A percentile compares a stretch with the other conserved stretches of the same genome.
These are phyloP conservation scores for Candida nonsorbophila DNA, from an alignment of 805 yeast genomes.

Conservation along the genomic window DNA sequence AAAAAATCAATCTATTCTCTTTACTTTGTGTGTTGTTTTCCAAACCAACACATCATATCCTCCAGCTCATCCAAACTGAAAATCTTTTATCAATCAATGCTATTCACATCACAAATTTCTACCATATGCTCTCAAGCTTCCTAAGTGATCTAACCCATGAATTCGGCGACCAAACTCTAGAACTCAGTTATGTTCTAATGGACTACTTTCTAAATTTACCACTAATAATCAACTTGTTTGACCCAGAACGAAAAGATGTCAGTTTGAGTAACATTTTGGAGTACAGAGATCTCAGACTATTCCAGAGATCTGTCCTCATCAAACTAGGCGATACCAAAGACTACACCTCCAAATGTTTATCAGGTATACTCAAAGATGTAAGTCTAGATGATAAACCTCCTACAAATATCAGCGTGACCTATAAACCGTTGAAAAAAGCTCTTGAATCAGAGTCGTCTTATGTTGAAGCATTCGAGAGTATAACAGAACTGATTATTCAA, in stretches of 20 bases:
- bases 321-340: conserved; percentile 18
- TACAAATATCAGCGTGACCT: conserved; percentile 5
- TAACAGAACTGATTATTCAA: conserved; percentile 53
- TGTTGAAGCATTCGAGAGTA: conserved; percentile 32
- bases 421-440: conserved; percentile 10
- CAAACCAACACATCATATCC: conserved; percentile 29
- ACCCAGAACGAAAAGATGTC: conserved; percentile 9
- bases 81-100: conserved; percentile 37
- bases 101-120: conserved; percentile 32
- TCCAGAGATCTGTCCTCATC: conserved; percentile 41
- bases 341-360: conserved; percentile 13
- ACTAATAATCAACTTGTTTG: conserved; percentile 1
- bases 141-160: conserved; percentile 30
- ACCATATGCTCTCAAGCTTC: conserved; percentile 32
- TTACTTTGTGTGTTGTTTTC: conserved; percentile 26
- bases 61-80: conserved; percentile 29
- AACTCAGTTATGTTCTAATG: conserved; percentile 5
- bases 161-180: conserved; percentile 3
- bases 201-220: conserved; percentile 4
- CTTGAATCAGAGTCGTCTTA: conserved; percentile 14
- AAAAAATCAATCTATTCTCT: conserved; percentile 17
- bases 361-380: conserved; percentile 16
- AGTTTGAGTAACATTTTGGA: conserved; percentile 20
- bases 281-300: conserved; percentile 39
- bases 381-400: conserved; percentile 9